phyloP scores from a whole-genome alignment of 1,284 basidiomycete species.

The Malassezia equina region DNA sequence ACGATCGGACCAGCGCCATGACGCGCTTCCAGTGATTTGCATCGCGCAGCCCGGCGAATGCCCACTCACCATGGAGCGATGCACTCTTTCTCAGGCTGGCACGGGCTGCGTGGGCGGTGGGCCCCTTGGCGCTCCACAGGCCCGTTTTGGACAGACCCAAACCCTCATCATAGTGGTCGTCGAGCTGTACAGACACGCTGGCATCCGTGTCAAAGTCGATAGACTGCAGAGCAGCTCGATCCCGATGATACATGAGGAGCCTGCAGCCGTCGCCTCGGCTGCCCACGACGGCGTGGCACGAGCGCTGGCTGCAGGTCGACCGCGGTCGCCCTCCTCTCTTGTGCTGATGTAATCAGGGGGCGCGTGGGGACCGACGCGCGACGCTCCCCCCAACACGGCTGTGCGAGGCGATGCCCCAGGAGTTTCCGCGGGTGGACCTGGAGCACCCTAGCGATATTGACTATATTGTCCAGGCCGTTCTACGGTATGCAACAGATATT shows the following conservation, averaged over 20 bases:
- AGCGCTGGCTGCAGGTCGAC: neutral
- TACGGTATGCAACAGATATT: slow-evolving; percentile 5
- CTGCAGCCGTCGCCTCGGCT: neutral
- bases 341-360: neutral
- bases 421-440: slow-evolving; percentile 15
- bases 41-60: slow-evolving; percentile 30
- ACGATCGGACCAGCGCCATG: slow-evolving; percentile 10
- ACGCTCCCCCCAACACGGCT: neutral
- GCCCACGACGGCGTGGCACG: slow-evolving; percentile 1
- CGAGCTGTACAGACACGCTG: slow-evolving; percentile 22
- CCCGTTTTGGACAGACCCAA: slow-evolving; percentile 21
- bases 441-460: slow-evolving; percentile 18
- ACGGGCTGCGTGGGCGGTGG: slow-evolving; percentile 24
- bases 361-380: neutral
- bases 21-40: slow-evolving; percentile 33
- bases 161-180: slow-evolving; percentile 38
- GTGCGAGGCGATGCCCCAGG: slow-evolving; percentile 13
- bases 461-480: slow-evolving; percentile 9
- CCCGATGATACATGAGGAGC: slow-evolving; percentile 8
- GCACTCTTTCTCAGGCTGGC: slow-evolving; percentile 22
- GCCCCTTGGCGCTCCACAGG: slow-evolving; percentile 40
- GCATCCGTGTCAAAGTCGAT: slow-evolving; percentile 45
- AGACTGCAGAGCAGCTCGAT: slow-evolving; percentile 17
- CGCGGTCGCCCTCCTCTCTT: neutral
- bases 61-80: slow-evolving; percentile 31